Conservation (phyloP, 352 stramenopile genomes). For the Thalassiosira exigua region DNA sequence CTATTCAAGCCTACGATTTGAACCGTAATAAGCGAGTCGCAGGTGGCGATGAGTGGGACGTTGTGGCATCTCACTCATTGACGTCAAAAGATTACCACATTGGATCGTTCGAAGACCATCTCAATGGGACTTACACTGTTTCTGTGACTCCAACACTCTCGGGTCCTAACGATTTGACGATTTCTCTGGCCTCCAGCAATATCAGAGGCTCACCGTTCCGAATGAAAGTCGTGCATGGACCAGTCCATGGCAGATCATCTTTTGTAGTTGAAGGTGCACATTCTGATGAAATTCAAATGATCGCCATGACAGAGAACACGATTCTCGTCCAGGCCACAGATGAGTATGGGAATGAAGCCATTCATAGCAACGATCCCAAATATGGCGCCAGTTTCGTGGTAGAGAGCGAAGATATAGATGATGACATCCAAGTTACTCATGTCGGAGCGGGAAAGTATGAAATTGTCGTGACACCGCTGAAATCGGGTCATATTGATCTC, state of each 20-base stretch:
- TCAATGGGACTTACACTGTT: no score
- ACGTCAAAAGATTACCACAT: no score
- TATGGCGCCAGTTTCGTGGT: constrained; percentile 34
- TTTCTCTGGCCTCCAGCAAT: constrained; percentile 36
- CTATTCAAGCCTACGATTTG: no score
- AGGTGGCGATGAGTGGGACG: no score
- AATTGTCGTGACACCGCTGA: constrained; percentile 31
- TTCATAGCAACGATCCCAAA: constrained; percentile 31
- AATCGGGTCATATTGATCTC: constrained; percentile 24
- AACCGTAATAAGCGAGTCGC: no score
- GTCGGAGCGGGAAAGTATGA: constrained; percentile 38
- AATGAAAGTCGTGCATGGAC: constrained; percentile 61
- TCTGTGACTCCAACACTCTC: constrained; percentile 41
- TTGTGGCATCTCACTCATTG: no score
- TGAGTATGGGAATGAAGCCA: constrained; percentile 40
- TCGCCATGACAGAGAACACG: constrained; percentile 46
- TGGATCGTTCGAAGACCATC: no score
- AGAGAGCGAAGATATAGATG: constrained; percentile 32
- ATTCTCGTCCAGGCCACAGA: constrained; percentile 44
- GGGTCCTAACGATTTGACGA: constrained; percentile 42
- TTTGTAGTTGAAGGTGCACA: constrained; percentile 40
- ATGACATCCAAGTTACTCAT: constrained; percentile 4
- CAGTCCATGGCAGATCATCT: constrained; percentile 32
- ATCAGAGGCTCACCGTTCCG: constrained; percentile 60
- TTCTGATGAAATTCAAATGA: constrained; percentile 25